These are phyloP conservation scores for Albophoma yamanashiensis DNA, from an alignment of 2,329 filamentous ascomycete genomes.

Conservation along the genomic window DNA sequence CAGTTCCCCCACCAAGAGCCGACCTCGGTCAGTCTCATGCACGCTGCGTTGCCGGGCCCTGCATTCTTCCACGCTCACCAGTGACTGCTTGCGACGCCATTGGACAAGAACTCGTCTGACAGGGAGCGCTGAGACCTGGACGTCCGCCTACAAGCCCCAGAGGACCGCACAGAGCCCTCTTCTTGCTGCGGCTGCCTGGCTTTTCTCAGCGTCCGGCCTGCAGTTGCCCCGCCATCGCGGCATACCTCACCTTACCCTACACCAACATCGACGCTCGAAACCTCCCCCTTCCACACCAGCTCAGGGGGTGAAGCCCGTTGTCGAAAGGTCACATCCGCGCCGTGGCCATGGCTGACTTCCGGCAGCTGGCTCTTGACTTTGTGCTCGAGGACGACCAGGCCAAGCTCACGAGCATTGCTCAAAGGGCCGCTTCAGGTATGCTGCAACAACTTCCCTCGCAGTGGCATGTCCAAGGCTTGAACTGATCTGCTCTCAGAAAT, in stretches of 20 bases:
- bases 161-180: background rate
- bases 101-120: background rate
- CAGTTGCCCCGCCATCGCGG: background rate
- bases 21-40: background rate
- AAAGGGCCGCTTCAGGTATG: slow-evolving; percentile 33
- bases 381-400: slow-evolving; percentile 39
- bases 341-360: slow-evolving; percentile 35
- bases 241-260: background rate
- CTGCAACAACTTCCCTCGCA: background rate
- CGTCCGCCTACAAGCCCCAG: background rate
- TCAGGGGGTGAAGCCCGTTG: background rate
- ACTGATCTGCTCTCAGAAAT: slow-evolving; percentile 25
- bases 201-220: background rate
- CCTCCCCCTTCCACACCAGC: background rate
- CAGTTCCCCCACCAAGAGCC: slow-evolving; percentile 1
- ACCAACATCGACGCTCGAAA: background rate
- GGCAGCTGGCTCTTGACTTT: slow-evolving; percentile 42
- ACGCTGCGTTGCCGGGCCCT: background rate
- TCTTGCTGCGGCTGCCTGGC: background rate
- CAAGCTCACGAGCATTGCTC: slow-evolving; percentile 27
- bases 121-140: background rate
- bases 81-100: background rate
- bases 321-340: background rate
- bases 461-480: background rate
- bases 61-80: background rate